Evolutionary conservation across 495 filamentous ascomycete genomes (phyloP), one percentile per base, ranked within the genome.

Genomic region (Penicillium lagena): DNA sequence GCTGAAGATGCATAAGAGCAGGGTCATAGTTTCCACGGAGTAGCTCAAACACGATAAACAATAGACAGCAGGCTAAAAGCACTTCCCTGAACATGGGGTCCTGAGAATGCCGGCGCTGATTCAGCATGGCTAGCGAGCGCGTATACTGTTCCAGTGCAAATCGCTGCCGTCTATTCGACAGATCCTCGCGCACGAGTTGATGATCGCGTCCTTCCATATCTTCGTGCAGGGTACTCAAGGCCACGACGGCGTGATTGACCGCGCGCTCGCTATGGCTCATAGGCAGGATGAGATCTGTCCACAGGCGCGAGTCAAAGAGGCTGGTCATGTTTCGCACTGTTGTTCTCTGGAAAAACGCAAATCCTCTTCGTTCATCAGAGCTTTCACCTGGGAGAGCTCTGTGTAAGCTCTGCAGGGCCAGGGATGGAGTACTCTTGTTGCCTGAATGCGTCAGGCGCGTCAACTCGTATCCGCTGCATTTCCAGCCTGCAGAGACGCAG

Each of bases 221-320:
- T 37, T 64, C 66, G 35, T 78, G 73, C 4, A 64, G 58, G 1
- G 71, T 60, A 43, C 71, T 64, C 10, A 79, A 43, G 11, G 75
- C 70, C 12, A 79, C 56, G 11, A 69, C 61, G 8, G 75, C 75
- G 51, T 80, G 75, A 40, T 69, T 54, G 9, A 80, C 71, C 7
- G 75, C 73, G 15, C 68, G 71, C 40, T 79, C 78, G 1, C 14
- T 48, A 4, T 60, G 45, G 38, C 62, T 61, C 30, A 68, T 64
- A 39, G 74, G 77, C 22, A 77, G 55, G 2, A 79, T 41, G 7
- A 76, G 56, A 3, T 42, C 60, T 10, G 70, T 55, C 77, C 77
- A 81, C 32, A 79, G 71, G 0, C 40, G 47, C 4, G 63, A 70
- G 37, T 49, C 52, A 46, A 75, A 78, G 27, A 55, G 55, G 6